These are phyloP conservation scores for Zhuliangozyma blackwelliae DNA, from an alignment of 1,139 yeast species.

Conservation along the genomic window DNA sequence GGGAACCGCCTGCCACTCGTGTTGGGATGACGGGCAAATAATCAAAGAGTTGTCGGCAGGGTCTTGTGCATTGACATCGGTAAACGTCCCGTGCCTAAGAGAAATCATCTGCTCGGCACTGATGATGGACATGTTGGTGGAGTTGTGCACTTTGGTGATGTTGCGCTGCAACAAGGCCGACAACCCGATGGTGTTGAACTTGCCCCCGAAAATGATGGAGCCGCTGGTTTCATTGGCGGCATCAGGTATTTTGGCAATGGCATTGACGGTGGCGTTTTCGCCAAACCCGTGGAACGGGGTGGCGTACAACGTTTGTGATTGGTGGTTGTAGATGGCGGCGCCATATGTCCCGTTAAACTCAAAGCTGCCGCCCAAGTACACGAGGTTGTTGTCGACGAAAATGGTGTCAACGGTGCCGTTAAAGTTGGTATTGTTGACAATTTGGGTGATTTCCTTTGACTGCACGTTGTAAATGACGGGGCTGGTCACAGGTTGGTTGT, in stretches of 20 bases:
- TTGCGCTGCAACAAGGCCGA: constrained; percentile 39
- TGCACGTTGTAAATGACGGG: constrained; percentile 56
- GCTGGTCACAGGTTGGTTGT: constrained; percentile 34
- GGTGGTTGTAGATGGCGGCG: constrained; percentile 61
- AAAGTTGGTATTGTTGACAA: constrained; percentile 29
- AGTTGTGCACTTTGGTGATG: constrained; percentile 21
- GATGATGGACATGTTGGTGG: constrained; percentile 33
- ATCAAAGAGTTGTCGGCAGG: constrained; percentile 33
- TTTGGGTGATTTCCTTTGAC: constrained; percentile 34
- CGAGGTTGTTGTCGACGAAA: constrained; percentile 39
- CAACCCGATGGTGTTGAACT: constrained; percentile 60
- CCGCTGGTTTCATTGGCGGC: constrained; percentile 24
- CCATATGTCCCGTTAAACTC: constrained; percentile 53
- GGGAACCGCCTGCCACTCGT: constrained; percentile 57
- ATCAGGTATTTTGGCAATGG: constrained; percentile 54
- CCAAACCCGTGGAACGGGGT: constrained; percentile 81
- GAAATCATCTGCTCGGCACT: constrained; percentile 67
- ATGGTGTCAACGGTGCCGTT: constrained; percentile 54
- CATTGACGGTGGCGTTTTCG: constrained; percentile 50
- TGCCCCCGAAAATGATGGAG: constrained; percentile 76
- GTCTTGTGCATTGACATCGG: constrained; percentile 48
- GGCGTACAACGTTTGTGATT: constrained; percentile 35
- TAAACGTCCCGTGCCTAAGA: constrained; percentile 56
- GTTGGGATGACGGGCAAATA: constrained; percentile 54
- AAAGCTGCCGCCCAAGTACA: constrained; percentile 83